Evolutionary conservation across 176 grass and related monocot species (phyloP), one percentile per base, ranked within the genome.

Genomic region (Poa pratensis): DNA sequence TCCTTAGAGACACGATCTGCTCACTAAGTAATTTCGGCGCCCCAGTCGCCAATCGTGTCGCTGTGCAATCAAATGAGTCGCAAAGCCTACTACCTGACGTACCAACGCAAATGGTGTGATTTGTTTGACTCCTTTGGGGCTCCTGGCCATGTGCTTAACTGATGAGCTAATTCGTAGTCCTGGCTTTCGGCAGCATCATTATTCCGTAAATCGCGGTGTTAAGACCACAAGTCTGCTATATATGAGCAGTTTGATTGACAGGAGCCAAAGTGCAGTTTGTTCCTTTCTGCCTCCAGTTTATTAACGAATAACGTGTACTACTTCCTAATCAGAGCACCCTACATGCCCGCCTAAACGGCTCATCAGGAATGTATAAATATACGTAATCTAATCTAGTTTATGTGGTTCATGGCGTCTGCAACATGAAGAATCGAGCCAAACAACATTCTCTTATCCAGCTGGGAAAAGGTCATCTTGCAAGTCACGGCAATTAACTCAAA

Each of bases 171-270:
- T 65, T 40, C 75, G 65, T 34, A 32, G 17, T 19, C 55, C 22
- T 90, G 49, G 67, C 80, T 87, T 87, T 83, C 67, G 27, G 75
- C 73, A 35, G 79, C n/a, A 45, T 10, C 11, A 57, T 78, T 45
- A 83, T 73, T 79, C 84, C 84, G 80, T 12, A 87, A 87, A 87
- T 90, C 68, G 4, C 80, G 89, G 89, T 49, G 43, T 79, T 10
- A 37, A 12, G 57, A 66, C 1, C 61, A 23, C 20, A 49, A 57
- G 18, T 10, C 28, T 49, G 50, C 55, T 32, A 2, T 65, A 58
- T 68, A 55, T 19, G 64, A 46, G 34, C 6, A 18, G 19, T 27
- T 48, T 65, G 83, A 54, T 65, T 82, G 34, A 58, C 51, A 7
- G 43, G 30, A 24, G 10, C 20, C 65, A 14, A 9, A 62, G 30